Evolutionary conservation across 768 basidiomycete genomes (phyloP), one percentile per base, ranked within the genome.

Genomic region (Tulasnella sp.): DNA sequence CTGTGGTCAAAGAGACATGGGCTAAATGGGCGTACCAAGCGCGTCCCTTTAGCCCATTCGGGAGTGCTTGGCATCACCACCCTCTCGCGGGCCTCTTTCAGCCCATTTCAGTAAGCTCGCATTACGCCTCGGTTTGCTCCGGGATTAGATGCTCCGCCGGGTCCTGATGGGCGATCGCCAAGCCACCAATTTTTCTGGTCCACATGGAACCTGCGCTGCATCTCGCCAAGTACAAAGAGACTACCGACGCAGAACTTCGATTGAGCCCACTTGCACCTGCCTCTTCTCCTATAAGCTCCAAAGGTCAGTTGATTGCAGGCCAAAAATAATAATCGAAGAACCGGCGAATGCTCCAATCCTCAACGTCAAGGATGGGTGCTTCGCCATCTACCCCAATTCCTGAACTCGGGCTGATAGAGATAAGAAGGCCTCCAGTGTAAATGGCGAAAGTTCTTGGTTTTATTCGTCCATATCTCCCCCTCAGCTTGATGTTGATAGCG

Each of bases 111-210:
- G 11, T 26, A 61, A n/a, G 23, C 57, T 61, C 23, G 57, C 57
- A 61, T 23, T 23, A 13, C 35, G 18, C n/a, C 26, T 61, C 57
- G 57, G n/a, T 61, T 61, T 61, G 5, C n/a, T 61, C 57, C 57
- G 57, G 57, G 10, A 16, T 35, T 35, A 35, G 20, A 18, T 18
- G 46, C 20, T 20, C 46, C 46, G 46, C 46, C 46, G 46, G 57
- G 57, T 61, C 44, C 29, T 67, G 61, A 67, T 29, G 61, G 51
- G 61, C 61, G 61, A 67, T 67, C 61, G 29, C 61, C 61, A 67
- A 67, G 61, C 61, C 61, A 67, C 61, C 20, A 4, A 7, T 51
- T n/a, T 5, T 10, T 29, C 29, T 29, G 15, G 61, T 5, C 61
- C 61, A 67, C 61, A 32, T 32, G 61, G 61, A 13, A 5, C 9